These are phyloP conservation scores for Candida silvatica DNA, from an alignment of 805 yeast genomes.

Conservation along the genomic window DNA sequence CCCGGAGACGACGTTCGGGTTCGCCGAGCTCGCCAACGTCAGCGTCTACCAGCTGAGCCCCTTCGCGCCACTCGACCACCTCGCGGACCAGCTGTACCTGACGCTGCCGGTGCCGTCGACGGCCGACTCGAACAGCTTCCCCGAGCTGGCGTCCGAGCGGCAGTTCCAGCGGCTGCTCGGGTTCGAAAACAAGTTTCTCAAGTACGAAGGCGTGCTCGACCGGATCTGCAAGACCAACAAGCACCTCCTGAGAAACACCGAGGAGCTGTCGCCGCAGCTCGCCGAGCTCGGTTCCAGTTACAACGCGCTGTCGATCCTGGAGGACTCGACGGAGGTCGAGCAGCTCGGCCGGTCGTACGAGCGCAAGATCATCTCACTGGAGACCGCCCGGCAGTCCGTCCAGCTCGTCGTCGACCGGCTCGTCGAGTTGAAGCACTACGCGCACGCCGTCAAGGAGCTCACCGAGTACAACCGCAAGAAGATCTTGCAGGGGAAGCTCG, in stretches of 20 bases:
- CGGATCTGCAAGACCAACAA: conserved; percentile 32
- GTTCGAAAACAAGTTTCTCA: conserved; percentile 24
- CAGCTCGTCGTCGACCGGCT: conserved; percentile 24
- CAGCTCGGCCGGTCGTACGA: conserved; percentile 84
- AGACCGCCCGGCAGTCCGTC: conserved; percentile 25
- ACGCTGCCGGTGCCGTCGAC: conserved; percentile 51
- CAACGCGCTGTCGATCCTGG: conserved; percentile 46
- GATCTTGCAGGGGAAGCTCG: conserved; percentile 22
- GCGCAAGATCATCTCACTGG: conserved; percentile 47
- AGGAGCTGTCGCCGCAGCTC: conserved; percentile 39
- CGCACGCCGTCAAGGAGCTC: conserved; percentile 21
- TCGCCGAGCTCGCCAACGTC: conserved; percentile 45
- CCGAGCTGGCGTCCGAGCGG: conserved; percentile 19
- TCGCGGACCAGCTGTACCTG: conserved; percentile 44
- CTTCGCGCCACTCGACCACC: conserved; percentile 43
- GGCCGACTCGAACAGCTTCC: conserved; percentile 16
- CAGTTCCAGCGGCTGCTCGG: conserved; percentile 20
- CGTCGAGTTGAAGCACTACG: conserved; percentile 25
- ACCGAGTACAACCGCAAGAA: conserved; percentile 27
- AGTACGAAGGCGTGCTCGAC: conserved; percentile 25
- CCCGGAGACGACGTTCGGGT: conserved; percentile 74
- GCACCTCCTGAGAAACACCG: conserved; percentile 33
- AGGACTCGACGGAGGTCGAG: conserved; percentile 43
- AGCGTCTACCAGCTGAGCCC: conserved; percentile 55
- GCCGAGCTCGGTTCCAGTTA: conserved; percentile 44